These are phyloP conservation scores for Plasmodium vivax DNA, from an alignment of 169 alveolate genomes.

Conservation along the genomic window DNA sequence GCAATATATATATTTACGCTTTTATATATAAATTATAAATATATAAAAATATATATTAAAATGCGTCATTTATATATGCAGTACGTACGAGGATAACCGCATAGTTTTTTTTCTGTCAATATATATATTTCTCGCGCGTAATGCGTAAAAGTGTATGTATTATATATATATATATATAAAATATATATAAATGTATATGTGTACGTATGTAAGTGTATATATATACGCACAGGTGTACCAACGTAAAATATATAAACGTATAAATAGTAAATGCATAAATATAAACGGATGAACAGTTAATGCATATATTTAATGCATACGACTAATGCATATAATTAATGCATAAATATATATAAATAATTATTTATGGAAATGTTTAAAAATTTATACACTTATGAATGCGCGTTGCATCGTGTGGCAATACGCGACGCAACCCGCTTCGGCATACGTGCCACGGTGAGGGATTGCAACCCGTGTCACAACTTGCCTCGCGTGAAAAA, in stretches of 20 bases:
- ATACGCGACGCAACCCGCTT: background rate
- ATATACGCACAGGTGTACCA: background rate
- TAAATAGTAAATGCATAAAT: background rate
- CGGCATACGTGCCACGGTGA: background rate
- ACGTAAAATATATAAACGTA: background rate
- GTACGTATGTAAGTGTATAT: background rate
- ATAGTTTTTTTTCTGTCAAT: constrained; percentile 6
- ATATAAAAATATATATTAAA: background rate
- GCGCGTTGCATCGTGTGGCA: background rate
- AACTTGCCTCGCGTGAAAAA: background rate
- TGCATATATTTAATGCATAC: background rate
- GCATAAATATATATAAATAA: constrained; percentile 4
- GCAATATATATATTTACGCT: background rate
- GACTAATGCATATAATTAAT: background rate
- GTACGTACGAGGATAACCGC: background rate
- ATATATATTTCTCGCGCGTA: background rate
- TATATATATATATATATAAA: background rate
- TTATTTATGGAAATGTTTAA: background rate
- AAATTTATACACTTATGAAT: background rate
- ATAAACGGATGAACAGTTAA: background rate
- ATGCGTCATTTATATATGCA: constrained; percentile 6
- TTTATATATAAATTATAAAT: background rate
- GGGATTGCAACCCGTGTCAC: background rate
- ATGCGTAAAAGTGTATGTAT: background rate
- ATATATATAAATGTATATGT: background rate